Percentiles rank a stretch among this genome's conserved stretches.
Evolutionary conservation across 495 filamentous ascomycete genomes (phyloP).

Genomic region (Neurospora discreta): DNA sequence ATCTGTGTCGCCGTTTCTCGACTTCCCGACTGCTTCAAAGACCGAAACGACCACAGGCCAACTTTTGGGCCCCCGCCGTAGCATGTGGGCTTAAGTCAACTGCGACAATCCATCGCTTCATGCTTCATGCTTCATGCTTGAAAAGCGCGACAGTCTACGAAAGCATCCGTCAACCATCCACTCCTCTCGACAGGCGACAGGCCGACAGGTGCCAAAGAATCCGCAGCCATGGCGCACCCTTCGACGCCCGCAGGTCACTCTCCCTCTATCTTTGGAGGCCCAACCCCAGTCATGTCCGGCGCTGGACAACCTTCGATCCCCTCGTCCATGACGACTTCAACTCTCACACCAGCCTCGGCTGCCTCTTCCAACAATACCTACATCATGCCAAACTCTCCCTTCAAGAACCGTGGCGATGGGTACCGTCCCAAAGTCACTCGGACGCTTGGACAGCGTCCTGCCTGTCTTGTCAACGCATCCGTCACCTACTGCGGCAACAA

Average conservation of each 20-base stretch:
- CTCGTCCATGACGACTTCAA: conserved; percentile 14
- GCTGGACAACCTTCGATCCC: conserved; percentile 4
- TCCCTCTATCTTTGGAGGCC: conserved; percentile 27
- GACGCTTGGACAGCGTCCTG: conserved; percentile 75
- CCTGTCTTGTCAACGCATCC: conserved; percentile 93
- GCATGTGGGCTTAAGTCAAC: not conserved
- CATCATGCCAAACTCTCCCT: conserved; percentile 72
- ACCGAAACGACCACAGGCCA: not conserved
- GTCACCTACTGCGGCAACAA: conserved; percentile 95
- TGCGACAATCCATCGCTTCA: not conserved
- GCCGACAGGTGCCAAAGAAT: not conserved
- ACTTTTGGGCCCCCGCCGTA: not conserved
- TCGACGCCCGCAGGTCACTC: conserved; percentile 14
- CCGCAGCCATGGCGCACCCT: conserved; percentile 20
- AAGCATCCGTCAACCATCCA: not conserved
- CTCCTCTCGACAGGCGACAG: not conserved
- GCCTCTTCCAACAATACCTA: conserved; percentile 64
- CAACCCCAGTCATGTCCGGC: not conserved
- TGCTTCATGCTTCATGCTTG: not conserved
- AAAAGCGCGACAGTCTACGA: not conserved
- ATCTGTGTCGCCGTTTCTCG: not conserved
- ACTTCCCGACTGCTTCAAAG: not conserved
- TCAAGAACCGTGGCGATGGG: conserved; percentile 52
- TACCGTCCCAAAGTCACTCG: conserved; percentile 74
- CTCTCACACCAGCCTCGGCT: conserved; percentile 36